Evolutionary conservation across 176 grass and related monocot genomes (phyloP).

Genomic region (Neostapfia colusana): DNA sequence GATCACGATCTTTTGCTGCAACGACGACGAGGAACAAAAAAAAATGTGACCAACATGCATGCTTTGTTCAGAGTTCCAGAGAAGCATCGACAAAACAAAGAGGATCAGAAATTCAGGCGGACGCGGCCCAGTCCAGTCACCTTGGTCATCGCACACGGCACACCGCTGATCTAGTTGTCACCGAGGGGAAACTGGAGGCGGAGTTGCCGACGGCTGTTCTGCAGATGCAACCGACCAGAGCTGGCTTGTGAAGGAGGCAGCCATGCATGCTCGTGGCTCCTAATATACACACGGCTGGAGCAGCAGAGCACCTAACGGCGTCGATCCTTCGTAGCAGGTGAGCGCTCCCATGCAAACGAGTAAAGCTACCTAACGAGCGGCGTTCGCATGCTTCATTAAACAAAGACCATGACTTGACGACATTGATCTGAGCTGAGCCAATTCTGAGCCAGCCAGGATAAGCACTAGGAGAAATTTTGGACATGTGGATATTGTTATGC

Average conservation of each 20-base stretch:
- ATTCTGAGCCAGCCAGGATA: no score
- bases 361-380: background rate
- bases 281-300: background rate
- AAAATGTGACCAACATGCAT: background rate
- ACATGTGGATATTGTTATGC: no score
- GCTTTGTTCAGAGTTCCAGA: background rate
- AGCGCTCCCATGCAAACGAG: background rate
- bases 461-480: no score
- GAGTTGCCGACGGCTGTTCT: background rate
- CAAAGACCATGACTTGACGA: no score
- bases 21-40: background rate
- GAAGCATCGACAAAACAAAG: background rate
- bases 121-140: background rate
- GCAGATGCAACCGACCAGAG: background rate
- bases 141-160: background rate
- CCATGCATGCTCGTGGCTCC: background rate
- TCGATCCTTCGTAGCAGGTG: background rate
- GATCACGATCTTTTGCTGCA: constrained; percentile 54
- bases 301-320: background rate
- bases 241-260: background rate
- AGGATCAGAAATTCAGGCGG: background rate
- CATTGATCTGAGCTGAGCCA: no score
- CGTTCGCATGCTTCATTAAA: background rate
- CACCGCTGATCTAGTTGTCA: background rate
- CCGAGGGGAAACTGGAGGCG: background rate